Base-by-base conservation (phyloP, 768 basidiomycete species). In the Crassisporium funariophilum region DNA sequence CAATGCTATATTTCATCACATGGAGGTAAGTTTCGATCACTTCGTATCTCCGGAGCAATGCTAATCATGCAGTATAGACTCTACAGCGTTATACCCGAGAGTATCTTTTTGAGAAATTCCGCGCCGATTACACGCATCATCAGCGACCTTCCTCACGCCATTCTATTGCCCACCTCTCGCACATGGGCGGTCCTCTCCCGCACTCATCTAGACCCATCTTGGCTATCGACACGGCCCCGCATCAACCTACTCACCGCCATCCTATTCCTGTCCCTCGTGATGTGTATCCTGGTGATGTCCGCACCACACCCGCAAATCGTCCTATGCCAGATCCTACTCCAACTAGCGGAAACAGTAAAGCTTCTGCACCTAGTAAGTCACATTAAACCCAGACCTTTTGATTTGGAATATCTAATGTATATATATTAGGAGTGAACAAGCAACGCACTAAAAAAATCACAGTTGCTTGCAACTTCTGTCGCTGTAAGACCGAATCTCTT, bases 401-500 rank as follows among this genome's bases (percentile, higher is more conserved):
- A 58, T 49, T 44, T 51, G 25, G 33, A 35, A 19, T 43, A 34
- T 27, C 37, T 39, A 33, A 20, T 20, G 49, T 36, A 5, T 41
- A 46, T 20, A 35, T 29, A 48, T 44, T 55, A 82, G 83, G 76
- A 62, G 78, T 81, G 24, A 74, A 75, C 52, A 84, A 85, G 55
- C 80, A 80, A 55, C 78, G 87, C 47, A 80, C 84, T 44, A 91
- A 90, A 74, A 91, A 92, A 68, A 91, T 91, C 44, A 89, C 86
- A 16, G 88, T 91, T 35, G 90, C 90, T 29, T 92, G 90, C 72
- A 91, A 92, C 66, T 92, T 92, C 65, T 92, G 90, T 71, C 85
- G 90, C 52, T 91, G 90, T 91, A 65, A 70, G 88, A 8, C 58
- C 16, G 29, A 33, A 20, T 42, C 16, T 8, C 39, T 16, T 17